Conservation (phyloP, 164 flowering plant genomes). For the Warburgia ugandensis region DNA sequence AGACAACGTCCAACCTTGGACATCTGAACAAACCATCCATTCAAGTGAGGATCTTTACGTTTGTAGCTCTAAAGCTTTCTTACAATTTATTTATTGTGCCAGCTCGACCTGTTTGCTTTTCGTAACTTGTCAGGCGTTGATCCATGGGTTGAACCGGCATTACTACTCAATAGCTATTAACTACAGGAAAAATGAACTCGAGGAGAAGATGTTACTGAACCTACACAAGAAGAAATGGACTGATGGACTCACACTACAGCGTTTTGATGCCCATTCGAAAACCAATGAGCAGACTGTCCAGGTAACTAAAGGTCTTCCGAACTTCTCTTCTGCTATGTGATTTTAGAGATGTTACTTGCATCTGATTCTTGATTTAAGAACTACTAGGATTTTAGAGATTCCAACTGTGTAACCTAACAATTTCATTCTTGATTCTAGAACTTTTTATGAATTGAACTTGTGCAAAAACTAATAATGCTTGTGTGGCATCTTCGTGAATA, state of each 20-base stretch:
- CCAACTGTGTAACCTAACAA: too few species aligned
- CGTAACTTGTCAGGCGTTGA: slow-evolving; percentile 56
- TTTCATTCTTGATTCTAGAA: too few species aligned
- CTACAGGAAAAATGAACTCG: slow-evolving; percentile 91
- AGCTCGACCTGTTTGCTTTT: neutral
- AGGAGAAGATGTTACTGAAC: slow-evolving; percentile 44
- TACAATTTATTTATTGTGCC: neutral
- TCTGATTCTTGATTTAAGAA: too few species aligned
- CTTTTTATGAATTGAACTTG: too few species aligned
- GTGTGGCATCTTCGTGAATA: too few species aligned
- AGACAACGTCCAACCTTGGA: slow-evolving; percentile 85
- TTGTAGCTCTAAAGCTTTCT: neutral
- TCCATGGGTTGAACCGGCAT: slow-evolving; percentile 91
- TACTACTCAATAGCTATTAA: slow-evolving; percentile 96
- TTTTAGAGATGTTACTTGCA: too few species aligned
- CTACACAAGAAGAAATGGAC: slow-evolving; percentile 99
- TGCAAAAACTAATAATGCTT: too few species aligned
- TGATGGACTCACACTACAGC: slow-evolving; percentile 50
- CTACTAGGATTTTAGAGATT: too few species aligned
- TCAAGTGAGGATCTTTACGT: slow-evolving; percentile 27
- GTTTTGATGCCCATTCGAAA: slow-evolving; percentile 26
- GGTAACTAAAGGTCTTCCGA: too few species aligned
- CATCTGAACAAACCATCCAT: slow-evolving; percentile 35
- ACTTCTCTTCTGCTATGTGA: too few species aligned
- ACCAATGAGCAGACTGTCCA: slow-evolving; percentile 50